These are phyloP conservation scores for Neurospora sp. DNA, from an alignment of 495 filamentous ascomycete species.

Conservation along the genomic window DNA sequence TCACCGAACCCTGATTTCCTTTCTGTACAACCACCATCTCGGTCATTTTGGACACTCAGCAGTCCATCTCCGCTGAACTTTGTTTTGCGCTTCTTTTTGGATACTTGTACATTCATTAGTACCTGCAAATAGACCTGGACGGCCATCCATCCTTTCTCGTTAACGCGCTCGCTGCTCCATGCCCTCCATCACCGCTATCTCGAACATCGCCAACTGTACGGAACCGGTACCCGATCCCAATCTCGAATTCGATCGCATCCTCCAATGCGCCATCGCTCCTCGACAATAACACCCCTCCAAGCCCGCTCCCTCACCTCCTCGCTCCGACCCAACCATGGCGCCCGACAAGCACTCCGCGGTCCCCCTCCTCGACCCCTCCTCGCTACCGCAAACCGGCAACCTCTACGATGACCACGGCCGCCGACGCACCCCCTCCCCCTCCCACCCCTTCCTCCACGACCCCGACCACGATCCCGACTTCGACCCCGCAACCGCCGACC, in stretches of 20 bases:
- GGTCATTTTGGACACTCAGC: background rate
- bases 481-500: background rate
- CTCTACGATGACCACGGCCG: background rate
- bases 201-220: background rate
- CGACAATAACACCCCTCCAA: background rate
- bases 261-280: background rate
- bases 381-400: background rate
- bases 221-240: background rate
- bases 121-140: no score
- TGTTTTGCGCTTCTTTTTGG: background rate
- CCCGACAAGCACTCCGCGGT: slow-evolving; percentile 2
- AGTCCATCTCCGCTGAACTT: background rate
- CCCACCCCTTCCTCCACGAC: background rate
- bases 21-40: background rate
- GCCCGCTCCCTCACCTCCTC: background rate
- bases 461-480: background rate
- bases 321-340: background rate
- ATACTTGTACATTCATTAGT: background rate
- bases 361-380: slow-evolving; percentile 4
- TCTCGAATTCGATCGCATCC: background rate
- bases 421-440: background rate
- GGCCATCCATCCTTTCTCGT: no score
- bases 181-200: background rate
- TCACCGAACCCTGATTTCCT: no score
- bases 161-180: background rate